Evolutionary conservation across 2,329 filamentous ascomycete genomes (phyloP), one percentile per base, ranked within the genome.

Genomic region (Fusarium oligoseptatum): DNA sequence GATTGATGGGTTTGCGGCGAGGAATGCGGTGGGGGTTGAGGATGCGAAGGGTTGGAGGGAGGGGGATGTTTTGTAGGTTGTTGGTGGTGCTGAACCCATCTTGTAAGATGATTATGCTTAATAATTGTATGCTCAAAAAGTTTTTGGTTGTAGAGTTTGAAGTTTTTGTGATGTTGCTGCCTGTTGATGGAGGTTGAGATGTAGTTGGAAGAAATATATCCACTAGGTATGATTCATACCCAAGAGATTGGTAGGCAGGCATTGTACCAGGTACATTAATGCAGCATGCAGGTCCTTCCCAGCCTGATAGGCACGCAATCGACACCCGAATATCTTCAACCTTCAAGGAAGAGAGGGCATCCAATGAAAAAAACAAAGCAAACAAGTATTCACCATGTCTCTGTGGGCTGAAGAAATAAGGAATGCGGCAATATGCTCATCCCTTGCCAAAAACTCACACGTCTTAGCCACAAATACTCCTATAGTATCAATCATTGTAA

Each of bases 1-100:
- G 39, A 80, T 70, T 45, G 72, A 67, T 0, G 76, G 68, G 58
- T 80, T 72, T 24, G 69, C 64, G 15, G 70, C 60, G 34, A 75
- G 64, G 58, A 79, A 76, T 15, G 64, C 67, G 8, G 70, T 32
- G 11, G 74, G 73, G 14, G 72, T 55, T 3, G 56, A 58, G 15
- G 60, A 56, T 52, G 60, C 34, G 70, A 76, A 72, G 45, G 67
- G 60, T 10, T 57, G 12, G 29, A 80, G 68, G 11, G 76, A 60
- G n/a, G 75, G 27, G 37, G 70, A 58, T 36, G 61, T 62, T 24
- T 72, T 71, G 56, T 74, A 79, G 3, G 72, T 65, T 48, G 64
- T 67, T 48, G 73, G 62, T 5, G 70, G 73, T 2, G 67, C 57
- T n/a, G 67, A 14, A 17, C 24, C 43, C 68, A 41, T 14, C 22